Percentiles rank a stretch among this genome's conserved stretches.
phyloP scores from a whole-genome alignment of 192 early-diverging fungal genomes.

The Irineochytrium annulatum region DNA sequence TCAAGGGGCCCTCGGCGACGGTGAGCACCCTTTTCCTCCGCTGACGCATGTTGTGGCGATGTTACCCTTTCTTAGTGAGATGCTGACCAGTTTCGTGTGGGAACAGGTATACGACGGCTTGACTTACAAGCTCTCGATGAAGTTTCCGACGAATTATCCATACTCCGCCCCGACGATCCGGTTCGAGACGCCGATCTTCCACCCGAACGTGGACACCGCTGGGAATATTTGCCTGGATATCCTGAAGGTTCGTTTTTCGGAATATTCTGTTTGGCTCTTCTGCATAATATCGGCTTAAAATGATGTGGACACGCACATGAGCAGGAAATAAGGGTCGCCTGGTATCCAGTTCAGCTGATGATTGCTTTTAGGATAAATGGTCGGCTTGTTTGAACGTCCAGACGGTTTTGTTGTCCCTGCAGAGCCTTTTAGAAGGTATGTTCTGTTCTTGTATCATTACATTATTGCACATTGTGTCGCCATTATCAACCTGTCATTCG shows the following conservation, averaged over 20 bases:
- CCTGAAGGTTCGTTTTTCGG: constrained; percentile 32
- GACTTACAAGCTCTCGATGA: constrained; percentile 45
- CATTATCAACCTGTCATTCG: constrained; percentile 3
- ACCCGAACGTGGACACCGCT: constrained; percentile 47
- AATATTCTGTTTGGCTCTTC: not conserved
- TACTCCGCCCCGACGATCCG: constrained; percentile 42
- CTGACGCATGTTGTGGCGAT: not conserved
- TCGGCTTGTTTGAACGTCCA: constrained; percentile 53
- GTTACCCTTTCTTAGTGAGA: not conserved
- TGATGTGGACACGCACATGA: not conserved
- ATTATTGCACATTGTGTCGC: not conserved
- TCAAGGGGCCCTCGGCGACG: constrained; percentile 41
- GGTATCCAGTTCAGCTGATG: too few relatives aligned
- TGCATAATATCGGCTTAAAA: not conserved
- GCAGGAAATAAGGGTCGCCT: too few relatives aligned
- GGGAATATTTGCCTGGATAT: constrained; percentile 54
- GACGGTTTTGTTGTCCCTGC: constrained; percentile 50
- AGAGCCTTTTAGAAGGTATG: constrained; percentile 49
- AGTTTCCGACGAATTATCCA: constrained; percentile 50
- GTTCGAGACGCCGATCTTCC: constrained; percentile 45
- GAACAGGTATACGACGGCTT: constrained; percentile 46
- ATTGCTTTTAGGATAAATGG: constrained; percentile 56
- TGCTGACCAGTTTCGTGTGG: not conserved
- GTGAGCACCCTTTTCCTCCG: not conserved
- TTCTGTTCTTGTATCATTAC: not conserved